Percentiles rank a stretch among this genome's conserved stretches.
Conservation (phyloP, 768 basidiomycete genomes). For the Sporobolomyces phaffii region DNA sequence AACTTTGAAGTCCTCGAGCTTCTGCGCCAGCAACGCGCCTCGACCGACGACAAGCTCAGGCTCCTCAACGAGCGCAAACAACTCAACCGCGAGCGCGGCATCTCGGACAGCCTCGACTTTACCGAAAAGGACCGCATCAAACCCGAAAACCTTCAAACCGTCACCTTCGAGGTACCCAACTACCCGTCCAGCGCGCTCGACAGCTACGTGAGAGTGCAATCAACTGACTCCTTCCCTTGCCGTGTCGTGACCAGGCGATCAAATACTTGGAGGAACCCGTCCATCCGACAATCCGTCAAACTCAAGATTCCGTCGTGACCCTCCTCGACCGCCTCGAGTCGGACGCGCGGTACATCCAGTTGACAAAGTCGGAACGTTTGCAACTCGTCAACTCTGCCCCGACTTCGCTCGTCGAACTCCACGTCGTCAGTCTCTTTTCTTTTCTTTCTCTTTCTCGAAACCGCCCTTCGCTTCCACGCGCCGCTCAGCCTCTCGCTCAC, state of each 20-base stretch:
- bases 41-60: conserved; percentile 14
- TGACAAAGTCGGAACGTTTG: conserved; percentile 87
- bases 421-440: conserved; percentile 61
- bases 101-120: conserved; percentile 10
- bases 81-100: neutral
- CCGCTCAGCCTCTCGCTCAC: no score
- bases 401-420: conserved; percentile 72
- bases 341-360: conserved; percentile 49
- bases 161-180: conserved; percentile 31
- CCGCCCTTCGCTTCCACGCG: no score
- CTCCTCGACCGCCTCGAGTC: conserved; percentile 64
- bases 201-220: neutral
- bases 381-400: conserved; percentile 88
- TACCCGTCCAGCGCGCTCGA: neutral
- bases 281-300: conserved; percentile 64
- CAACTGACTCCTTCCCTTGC: neutral
- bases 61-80: conserved; percentile 7
- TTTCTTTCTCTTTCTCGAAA: neutral
- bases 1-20: conserved; percentile 79
- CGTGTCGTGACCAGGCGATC: conserved; percentile 58
- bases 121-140: conserved; percentile 29
- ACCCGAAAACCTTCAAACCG: conserved; percentile 34
- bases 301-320: conserved; percentile 57
- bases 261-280: conserved; percentile 71
- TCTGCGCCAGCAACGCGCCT: conserved; percentile 55